Evolutionary conservation across 2,329 filamentous ascomycete species (phyloP).

Genomic region (Cladophialophora carrionii): DNA sequence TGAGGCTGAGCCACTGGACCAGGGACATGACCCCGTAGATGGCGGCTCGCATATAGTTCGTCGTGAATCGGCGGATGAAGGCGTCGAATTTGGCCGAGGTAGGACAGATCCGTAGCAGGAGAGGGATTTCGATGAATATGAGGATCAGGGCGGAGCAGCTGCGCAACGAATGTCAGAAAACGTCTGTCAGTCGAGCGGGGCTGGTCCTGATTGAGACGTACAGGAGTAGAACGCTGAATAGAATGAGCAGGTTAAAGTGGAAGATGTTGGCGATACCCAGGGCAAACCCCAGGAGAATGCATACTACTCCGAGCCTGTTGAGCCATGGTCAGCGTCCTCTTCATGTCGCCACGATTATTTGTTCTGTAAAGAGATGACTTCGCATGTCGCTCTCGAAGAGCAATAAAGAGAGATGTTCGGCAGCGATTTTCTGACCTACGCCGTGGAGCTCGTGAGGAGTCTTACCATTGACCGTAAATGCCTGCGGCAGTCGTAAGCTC

Average conservation of each 20-base stretch:
- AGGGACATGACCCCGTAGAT: conserved; percentile 81
- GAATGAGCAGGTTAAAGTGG: conserved; percentile 62
- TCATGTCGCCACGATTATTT: background rate
- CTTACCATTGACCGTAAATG: conserved; percentile 71
- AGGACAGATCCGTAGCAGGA: conserved; percentile 95
- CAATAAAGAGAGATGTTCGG: background rate
- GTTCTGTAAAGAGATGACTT: background rate
- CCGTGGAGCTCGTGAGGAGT: conserved; percentile 5
- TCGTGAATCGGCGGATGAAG: conserved; percentile 88
- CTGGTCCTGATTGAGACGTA: conserved; percentile 44
- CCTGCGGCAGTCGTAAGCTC: conserved; percentile 48
- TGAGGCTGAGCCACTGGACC: conserved; percentile 81
- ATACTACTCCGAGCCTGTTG: conserved; percentile 56
- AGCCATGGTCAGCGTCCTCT: conserved; percentile 20
- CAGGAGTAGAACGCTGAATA: conserved; percentile 64
- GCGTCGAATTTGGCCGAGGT: conserved; percentile 87
- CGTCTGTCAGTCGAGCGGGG: background rate
- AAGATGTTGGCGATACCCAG: conserved; percentile 72
- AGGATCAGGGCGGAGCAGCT: conserved; percentile 74
- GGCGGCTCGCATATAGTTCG: conserved; percentile 89
- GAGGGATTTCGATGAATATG: conserved; percentile 85
- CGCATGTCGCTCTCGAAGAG: background rate
- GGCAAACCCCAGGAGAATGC: conserved; percentile 67
- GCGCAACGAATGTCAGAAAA: conserved; percentile 9
- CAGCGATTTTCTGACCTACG: background rate